These are phyloP conservation scores for Talaromyces funiculosus DNA, from an alignment of 2,329 filamentous ascomycete genomes.

Conservation along the genomic window DNA sequence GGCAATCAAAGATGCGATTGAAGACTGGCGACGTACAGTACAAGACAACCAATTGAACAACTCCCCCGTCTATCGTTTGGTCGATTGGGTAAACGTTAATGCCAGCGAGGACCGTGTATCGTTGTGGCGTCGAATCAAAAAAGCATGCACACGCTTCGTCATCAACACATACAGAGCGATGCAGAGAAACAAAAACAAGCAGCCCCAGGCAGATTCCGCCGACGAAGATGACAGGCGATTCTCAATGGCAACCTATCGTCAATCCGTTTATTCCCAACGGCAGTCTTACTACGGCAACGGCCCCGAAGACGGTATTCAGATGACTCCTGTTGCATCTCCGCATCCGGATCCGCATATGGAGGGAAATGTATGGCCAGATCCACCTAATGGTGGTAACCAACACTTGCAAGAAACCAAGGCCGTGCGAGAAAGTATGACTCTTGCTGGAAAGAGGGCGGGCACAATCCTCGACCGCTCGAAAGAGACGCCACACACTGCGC, in stretches of 20 bases:
- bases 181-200: conserved; percentile 44
- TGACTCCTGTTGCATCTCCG: conserved; percentile 90
- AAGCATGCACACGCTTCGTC: conserved; percentile 64
- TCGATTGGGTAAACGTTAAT: conserved; percentile 90
- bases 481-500: conserved; percentile 61
- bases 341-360: conserved; percentile 49
- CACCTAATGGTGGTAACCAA: conserved; percentile 22
- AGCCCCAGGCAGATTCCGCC: conserved; percentile 24
- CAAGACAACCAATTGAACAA: conserved; percentile 95
- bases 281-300: conserved; percentile 45
- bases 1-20: conserved; percentile 87
- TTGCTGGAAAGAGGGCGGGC: conserved; percentile 49
- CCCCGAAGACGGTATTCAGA: conserved; percentile 66
- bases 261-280: conserved; percentile 51
- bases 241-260: conserved; percentile 56
- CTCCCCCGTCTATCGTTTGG: conserved; percentile 81
- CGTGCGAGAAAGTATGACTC: conserved; percentile 21
- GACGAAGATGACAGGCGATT: conserved; percentile 52
- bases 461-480: conserved; percentile 69
- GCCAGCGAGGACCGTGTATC: conserved; percentile 81
- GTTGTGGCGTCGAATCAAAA: conserved; percentile 83
- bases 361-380: conserved; percentile 36
- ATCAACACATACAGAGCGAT: conserved; percentile 52
- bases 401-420: conserved; percentile 29
- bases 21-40: conserved; percentile 87